phyloP scores from a whole-genome alignment of 768 basidiomycete species.

The Amanita rubescens region DNA sequence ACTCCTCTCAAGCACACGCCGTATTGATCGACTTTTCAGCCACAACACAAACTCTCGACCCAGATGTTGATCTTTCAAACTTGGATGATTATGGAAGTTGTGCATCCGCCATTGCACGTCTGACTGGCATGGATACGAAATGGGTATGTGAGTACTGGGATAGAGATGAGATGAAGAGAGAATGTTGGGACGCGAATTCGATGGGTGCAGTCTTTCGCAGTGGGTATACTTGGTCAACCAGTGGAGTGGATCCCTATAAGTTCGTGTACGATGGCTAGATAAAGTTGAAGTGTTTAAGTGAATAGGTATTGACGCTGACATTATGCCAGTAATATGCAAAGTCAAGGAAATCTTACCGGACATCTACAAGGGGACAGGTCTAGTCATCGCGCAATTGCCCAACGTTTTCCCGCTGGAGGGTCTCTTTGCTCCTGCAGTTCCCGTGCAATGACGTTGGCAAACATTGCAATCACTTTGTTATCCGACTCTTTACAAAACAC shows the following conservation, averaged over 20 bases:
- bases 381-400: too few species aligned
- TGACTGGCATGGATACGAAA: not conserved
- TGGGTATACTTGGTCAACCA: constrained; percentile 7
- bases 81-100: constrained; percentile 9
- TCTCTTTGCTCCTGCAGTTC: too few species aligned
- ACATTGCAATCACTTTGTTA: too few species aligned
- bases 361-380: too few species aligned
- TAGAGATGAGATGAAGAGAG: constrained; percentile 8
- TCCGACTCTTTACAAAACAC: too few species aligned
- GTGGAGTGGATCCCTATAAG: constrained; percentile 9
- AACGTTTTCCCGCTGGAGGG: too few species aligned
- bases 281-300: too few species aligned
- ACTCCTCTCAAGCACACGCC: constrained; percentile 2
- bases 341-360: too few species aligned
- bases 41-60: constrained; percentile 1
- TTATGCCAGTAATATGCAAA: too few species aligned
- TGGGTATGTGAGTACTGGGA: constrained; percentile 1
- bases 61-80: not conserved
- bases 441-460: too few species aligned
- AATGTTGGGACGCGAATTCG: constrained; percentile 9
- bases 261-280: constrained; percentile 6
- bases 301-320: too few species aligned
- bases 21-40: constrained; percentile 9
- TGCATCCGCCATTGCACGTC: not conserved
- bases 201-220: not conserved